phyloP scores from a whole-genome alignment of 1,284 basidiomycete genomes.

The Anthracocystis walkeri region DNA sequence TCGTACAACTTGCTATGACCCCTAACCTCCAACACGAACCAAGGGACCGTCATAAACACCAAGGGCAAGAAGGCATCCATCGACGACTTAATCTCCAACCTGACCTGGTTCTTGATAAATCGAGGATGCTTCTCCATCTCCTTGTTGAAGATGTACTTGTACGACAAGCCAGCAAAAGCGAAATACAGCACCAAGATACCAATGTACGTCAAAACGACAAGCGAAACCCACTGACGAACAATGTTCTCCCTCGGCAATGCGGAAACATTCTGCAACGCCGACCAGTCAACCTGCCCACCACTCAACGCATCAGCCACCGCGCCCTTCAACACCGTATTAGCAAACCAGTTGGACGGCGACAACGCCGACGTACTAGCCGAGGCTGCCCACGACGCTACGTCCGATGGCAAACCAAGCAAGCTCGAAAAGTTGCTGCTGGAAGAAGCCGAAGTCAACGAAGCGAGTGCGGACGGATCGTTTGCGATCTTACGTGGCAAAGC shows the following conservation, averaged over 20 bases:
- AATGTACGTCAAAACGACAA: slow-evolving; percentile 80
- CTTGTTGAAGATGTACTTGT: slow-evolving; percentile 90
- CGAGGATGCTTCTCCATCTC: slow-evolving; percentile 95
- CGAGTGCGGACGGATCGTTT: slow-evolving; percentile 33
- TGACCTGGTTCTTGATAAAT: slow-evolving; percentile 85
- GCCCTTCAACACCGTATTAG: slow-evolving; percentile 37
- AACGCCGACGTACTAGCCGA: slow-evolving; percentile 36
- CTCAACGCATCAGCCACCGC: slow-evolving; percentile 31
- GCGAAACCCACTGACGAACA: slow-evolving; percentile 79
- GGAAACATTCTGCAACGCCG: slow-evolving; percentile 33
- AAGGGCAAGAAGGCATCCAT: slow-evolving; percentile 80
- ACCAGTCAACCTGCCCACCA: slow-evolving; percentile 41
- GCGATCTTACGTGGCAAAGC: slow-evolving; percentile 55
- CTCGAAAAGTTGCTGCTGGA: slow-evolving; percentile 23
- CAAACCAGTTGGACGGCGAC: slow-evolving; percentile 28
- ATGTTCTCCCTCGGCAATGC: slow-evolving; percentile 59
- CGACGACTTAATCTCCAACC: slow-evolving; percentile 83
- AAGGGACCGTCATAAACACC: slow-evolving; percentile 83
- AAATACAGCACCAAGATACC: slow-evolving; percentile 80
- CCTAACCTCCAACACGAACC: slow-evolving; percentile 91
- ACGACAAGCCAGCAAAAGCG: slow-evolving; percentile 81
- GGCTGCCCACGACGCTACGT: slow-evolving; percentile 36
- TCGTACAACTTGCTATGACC: slow-evolving; percentile 87
- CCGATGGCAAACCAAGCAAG: slow-evolving; percentile 15
- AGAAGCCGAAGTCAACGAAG: slow-evolving; percentile 46